These are phyloP conservation scores for Ceratobasidium sp. DNA, from an alignment of 1,284 basidiomycete species.

Conservation along the genomic window DNA sequence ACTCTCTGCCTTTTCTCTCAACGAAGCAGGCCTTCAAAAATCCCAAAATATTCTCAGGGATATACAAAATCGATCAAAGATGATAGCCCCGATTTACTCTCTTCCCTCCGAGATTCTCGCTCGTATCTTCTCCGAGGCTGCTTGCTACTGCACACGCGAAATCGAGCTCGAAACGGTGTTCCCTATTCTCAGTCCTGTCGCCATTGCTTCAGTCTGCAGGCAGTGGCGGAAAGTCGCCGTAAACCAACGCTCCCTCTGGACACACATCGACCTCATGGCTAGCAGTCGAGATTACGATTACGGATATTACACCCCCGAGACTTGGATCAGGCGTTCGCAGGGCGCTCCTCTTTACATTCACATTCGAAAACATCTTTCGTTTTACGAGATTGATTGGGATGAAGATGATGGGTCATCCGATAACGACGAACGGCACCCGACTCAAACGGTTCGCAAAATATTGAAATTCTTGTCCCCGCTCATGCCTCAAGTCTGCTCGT, in stretches of 20 bases:
- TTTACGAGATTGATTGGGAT: background rate
- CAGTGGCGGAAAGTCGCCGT: conserved; percentile 1
- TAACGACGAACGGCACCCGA: background rate
- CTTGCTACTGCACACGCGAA: background rate
- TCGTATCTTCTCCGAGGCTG: background rate
- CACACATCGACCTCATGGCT: conserved; percentile 1
- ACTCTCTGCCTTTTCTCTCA: background rate
- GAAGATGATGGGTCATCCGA: background rate
- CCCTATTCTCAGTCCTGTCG: background rate
- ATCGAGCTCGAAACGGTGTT: background rate
- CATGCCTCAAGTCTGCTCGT: background rate
- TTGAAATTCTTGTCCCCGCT: background rate
- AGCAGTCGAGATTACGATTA: background rate
- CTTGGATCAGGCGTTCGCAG: background rate
- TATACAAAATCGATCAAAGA: background rate
- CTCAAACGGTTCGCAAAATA: background rate
- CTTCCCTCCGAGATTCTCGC: background rate
- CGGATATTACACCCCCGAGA: background rate
- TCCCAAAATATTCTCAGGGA: background rate
- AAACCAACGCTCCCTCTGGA: background rate
- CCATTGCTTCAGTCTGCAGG: background rate
- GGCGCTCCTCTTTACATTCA: background rate
- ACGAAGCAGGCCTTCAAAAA: background rate
- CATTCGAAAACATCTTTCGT: background rate
- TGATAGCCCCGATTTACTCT: background rate